phyloP scores from a whole-genome alignment of 2,329 filamentous ascomycete species.

The Aureobasidium sp. region DNA sequence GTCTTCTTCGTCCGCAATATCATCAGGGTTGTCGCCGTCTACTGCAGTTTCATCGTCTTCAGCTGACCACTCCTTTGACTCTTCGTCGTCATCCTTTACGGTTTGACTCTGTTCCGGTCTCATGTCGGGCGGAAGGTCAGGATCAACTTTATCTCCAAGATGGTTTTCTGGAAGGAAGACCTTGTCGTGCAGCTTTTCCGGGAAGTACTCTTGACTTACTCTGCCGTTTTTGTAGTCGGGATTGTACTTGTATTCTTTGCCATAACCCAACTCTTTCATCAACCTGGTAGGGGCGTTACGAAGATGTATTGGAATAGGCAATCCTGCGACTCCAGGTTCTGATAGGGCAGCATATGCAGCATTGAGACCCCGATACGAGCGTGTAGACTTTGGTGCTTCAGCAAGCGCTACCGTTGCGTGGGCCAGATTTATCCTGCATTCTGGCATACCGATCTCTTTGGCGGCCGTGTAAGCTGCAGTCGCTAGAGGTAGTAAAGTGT shows the following conservation, averaged over 20 bases:
- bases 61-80: neutral
- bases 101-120: neutral
- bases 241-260: conserved; percentile 92
- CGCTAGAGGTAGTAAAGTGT: conserved; percentile 71
- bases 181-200: conserved; percentile 62
- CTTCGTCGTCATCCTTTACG: neutral
- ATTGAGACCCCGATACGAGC: conserved; percentile 74
- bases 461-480: conserved; percentile 80
- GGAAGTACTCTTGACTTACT: conserved; percentile 86
- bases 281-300: conserved; percentile 85
- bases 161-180: conserved; percentile 73
- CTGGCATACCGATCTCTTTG: conserved; percentile 91
- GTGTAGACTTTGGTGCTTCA: conserved; percentile 76
- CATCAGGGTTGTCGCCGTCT: conserved; percentile 20
- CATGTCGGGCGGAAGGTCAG: conserved; percentile 42
- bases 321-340: conserved; percentile 72
- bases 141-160: conserved; percentile 71
- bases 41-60: conserved; percentile 20
- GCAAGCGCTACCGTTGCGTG: conserved; percentile 79
- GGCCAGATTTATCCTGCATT: conserved; percentile 84
- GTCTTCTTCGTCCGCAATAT: neutral
- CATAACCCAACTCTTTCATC: conserved; percentile 90
- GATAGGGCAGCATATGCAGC: conserved; percentile 71
- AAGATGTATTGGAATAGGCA: conserved; percentile 81
- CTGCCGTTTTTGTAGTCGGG: conserved; percentile 77